Evolutionary conservation across 139 green algal species (phyloP).

Genomic region (Auxenochlorella pyrenoidosa): DNA sequence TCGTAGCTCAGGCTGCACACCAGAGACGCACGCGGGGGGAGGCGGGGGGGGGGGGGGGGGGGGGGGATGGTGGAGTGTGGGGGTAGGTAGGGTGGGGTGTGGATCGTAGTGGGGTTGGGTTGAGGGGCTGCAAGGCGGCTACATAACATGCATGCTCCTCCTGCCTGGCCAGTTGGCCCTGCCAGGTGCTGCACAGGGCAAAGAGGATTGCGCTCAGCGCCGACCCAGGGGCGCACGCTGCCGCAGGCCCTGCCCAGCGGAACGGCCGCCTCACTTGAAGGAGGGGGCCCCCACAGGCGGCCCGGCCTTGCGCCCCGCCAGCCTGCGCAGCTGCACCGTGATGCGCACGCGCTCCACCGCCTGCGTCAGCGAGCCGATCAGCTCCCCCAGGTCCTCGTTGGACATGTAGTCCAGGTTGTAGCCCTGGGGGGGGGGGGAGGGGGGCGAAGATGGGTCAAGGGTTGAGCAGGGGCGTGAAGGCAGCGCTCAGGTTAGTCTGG

Average conservation of each 20-base stretch:
- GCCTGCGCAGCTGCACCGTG: slow-evolving; percentile 58
- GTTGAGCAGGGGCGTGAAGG: background rate
- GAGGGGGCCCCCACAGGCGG: background rate
- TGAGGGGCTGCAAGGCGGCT: too few species aligned
- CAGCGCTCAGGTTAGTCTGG: background rate
- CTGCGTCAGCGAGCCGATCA: slow-evolving; percentile 51
- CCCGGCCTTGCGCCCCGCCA: slow-evolving; percentile 28
- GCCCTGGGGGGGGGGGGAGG: slow-evolving; percentile 32
- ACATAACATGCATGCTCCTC: too few species aligned
- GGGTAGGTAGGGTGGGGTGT: too few species aligned
- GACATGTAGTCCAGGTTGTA: slow-evolving; percentile 59
- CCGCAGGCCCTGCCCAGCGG: background rate
- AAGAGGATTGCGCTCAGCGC: too few species aligned
- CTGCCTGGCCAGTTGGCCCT: too few species aligned
- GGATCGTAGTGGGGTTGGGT: too few species aligned
- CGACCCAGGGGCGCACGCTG: background rate
- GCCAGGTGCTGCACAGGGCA: too few species aligned
- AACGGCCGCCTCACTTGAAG: slow-evolving; percentile 1
- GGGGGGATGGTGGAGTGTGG: background rate
- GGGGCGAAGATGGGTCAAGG: too few species aligned
- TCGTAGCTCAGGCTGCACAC: slow-evolving; percentile 5
- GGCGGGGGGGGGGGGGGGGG: background rate
- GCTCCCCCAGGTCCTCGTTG: slow-evolving; percentile 52
- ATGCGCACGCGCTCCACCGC: slow-evolving; percentile 64
- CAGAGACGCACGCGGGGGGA: background rate